Evolutionary conservation across 2,329 filamentous ascomycete species (phyloP).

Genomic region (Exutisphaerella laricina): DNA sequence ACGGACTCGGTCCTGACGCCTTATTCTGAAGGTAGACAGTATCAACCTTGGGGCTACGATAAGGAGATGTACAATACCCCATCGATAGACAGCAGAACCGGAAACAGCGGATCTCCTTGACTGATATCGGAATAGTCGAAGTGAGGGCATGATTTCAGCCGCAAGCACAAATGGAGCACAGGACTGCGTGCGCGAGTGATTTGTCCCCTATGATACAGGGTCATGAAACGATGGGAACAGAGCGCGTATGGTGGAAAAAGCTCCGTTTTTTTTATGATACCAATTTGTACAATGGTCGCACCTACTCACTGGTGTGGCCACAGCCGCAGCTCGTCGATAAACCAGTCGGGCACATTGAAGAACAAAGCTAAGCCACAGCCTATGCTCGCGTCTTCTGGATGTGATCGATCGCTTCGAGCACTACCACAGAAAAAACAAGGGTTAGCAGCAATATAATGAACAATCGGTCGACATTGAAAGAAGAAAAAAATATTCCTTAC

Average conservation of each 20-base stretch:
- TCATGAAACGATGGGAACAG: too few relatives aligned
- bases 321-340: too few relatives aligned
- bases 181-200: too few relatives aligned
- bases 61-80: neutral
- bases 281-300: conserved; percentile 1
- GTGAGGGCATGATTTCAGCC: neutral
- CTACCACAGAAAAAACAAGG: conserved; percentile 11
- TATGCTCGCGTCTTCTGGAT: conserved; percentile 25
- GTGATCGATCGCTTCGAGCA: conserved; percentile 32
- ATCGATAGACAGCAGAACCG: neutral
- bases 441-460: too few relatives aligned
- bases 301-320: too few relatives aligned
- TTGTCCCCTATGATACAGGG: too few relatives aligned
- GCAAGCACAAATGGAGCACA: neutral
- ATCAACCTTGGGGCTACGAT: conserved; percentile 1
- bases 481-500: conserved; percentile 11
- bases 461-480: too few relatives aligned
- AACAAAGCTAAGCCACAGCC: neutral
- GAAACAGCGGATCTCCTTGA: neutral
- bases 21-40: neutral
- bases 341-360: too few relatives aligned
- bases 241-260: too few relatives aligned
- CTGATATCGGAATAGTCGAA: neutral
- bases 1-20: neutral
- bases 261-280: neutral